These are phyloP conservation scores for Mycocentrospora acerina DNA, from an alignment of 2,329 filamentous ascomycete genomes.

Conservation along the genomic window DNA sequence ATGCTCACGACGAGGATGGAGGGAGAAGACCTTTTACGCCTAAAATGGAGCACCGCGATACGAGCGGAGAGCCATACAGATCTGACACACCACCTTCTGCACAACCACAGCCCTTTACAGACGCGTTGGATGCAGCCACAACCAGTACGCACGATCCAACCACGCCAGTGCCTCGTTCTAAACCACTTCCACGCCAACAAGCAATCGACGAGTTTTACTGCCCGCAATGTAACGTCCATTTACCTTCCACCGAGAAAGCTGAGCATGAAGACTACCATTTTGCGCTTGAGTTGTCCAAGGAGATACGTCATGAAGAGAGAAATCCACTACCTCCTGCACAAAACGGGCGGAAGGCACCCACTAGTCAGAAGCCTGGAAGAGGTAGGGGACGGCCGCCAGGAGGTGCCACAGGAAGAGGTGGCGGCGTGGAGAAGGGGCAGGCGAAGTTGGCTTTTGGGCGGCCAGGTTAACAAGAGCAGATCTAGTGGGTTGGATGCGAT, in stretches of 20 bases:
- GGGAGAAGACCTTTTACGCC: slow-evolving; percentile 17
- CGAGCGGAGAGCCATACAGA: slow-evolving; percentile 10
- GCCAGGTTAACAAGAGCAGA: slow-evolving; percentile 9
- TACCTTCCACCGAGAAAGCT: slow-evolving; percentile 61
- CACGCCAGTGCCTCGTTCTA: slow-evolving; percentile 1
- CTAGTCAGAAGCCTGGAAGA: slow-evolving; percentile 23
- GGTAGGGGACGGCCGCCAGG: slow-evolving; percentile 41
- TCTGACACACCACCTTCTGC: slow-evolving; percentile 35
- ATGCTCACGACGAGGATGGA: slow-evolving; percentile 15
- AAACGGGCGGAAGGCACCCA: slow-evolving; percentile 7
- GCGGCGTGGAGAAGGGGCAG: slow-evolving; percentile 46
- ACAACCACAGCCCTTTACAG: slow-evolving; percentile 20
- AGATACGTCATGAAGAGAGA: slow-evolving; percentile 44
- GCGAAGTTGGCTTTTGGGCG: slow-evolving; percentile 47
- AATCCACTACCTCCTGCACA: slow-evolving; percentile 8
- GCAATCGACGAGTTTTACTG: slow-evolving; percentile 54
- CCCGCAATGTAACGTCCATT: slow-evolving; percentile 63
- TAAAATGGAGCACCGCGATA: slow-evolving; percentile 3
- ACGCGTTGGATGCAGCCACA: not conserved
- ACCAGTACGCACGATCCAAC: not conserved
- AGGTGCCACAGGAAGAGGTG: slow-evolving; percentile 7
- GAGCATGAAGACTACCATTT: slow-evolving; percentile 95
- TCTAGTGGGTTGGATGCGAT: too few relatives aligned
- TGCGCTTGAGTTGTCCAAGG: slow-evolving; percentile 78
- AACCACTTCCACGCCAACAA: slow-evolving; percentile 19